Evolutionary conservation across 768 basidiomycete genomes (phyloP), one percentile per base, ranked within the genome.

Genomic region (Phanerochaete sordida): DNA sequence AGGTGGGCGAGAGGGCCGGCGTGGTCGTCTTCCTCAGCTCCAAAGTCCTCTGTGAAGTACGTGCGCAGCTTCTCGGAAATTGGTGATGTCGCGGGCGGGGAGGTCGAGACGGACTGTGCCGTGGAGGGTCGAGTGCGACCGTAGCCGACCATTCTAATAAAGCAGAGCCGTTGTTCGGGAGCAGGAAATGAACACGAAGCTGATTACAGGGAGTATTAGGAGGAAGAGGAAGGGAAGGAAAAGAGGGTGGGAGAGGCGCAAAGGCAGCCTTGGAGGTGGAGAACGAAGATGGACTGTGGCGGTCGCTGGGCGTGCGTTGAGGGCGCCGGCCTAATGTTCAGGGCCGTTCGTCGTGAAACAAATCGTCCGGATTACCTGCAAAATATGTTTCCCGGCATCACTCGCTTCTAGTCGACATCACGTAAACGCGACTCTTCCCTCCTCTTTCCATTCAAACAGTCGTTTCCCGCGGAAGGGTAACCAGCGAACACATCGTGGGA

Each of bases 31-130:
- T 81, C 66, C 9, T 80, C 79, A 66, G 79, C 81, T 63, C 84
- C 83, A 19, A 81, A 80, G 62, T 80, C 81, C 64, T 84, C 82
- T 19, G 82, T 80, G 62, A 76, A 77, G 61, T 78, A 76, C 35
- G 77, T 77, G 72, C 77, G 80, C 56, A 76, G 65, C 63, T 75
- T 77, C 60, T 83, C 81, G 44, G 70, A 68, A 47, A 73, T 60
- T 75, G 69, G 60, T 72, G 72, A 61, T 71, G 76, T 31, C 72
- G 76, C 57, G 70, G 74, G 59, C 74, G 78, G 39, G 77, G 76
- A 59, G 72, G 70, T 33, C 21, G 60, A 51, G 16, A 28, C 48
- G 31, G 54, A 26, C 13, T 30, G 27, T n/a, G 31, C 19, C 24
- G 56, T 43, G 9, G 47, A 33, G 3, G 53, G 31, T 19, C 24